Conservation (phyloP, 441 rosid genomes). For the Gossypium trilobum region DNA sequence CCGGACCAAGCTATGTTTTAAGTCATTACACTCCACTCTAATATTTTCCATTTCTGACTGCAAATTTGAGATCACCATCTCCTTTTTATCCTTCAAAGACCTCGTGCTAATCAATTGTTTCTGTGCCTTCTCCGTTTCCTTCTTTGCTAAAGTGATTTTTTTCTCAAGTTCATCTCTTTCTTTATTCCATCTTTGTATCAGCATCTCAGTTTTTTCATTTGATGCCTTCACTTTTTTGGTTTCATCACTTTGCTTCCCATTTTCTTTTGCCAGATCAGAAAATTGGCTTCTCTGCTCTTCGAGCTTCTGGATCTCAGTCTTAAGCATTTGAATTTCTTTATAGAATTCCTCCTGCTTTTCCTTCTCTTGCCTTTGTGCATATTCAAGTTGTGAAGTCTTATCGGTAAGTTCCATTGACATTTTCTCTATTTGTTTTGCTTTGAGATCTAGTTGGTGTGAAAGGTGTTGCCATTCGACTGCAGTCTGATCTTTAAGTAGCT, state of each 20-base stretch:
- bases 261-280: conserved; percentile 20
- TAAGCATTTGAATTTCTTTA: conserved; percentile 33
- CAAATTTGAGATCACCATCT: conserved; percentile 35
- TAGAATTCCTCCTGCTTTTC: conserved; percentile 31
- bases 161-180: conserved; percentile 50
- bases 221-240: conserved; percentile 25
- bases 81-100: conserved; percentile 50
- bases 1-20: conserved; percentile 38
- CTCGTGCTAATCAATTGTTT: conserved; percentile 38
- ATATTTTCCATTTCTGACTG: conserved; percentile 46
- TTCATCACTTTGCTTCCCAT: conserved; percentile 30
- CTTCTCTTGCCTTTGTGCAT: conserved; percentile 18
- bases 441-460: conserved; percentile 22
- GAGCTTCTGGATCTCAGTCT: conserved; percentile 30
- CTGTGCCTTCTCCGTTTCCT: conserved; percentile 40
- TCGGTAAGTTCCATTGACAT: conserved; percentile 23
- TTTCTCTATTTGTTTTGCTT: conserved; percentile 20
- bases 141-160: conserved; percentile 34
- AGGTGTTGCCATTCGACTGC: conserved; percentile 37
- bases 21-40: conserved; percentile 32
- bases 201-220: conserved; percentile 36
- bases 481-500: conserved; percentile 27
- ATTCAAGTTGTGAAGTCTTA: conserved; percentile 23
- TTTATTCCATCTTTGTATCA: conserved; percentile 38
- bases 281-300: conserved; percentile 19